Evolutionary conservation across 2,329 filamentous ascomycete genomes (phyloP), one percentile per base, ranked within the genome.

Genomic region (Venturia effusa): DNA sequence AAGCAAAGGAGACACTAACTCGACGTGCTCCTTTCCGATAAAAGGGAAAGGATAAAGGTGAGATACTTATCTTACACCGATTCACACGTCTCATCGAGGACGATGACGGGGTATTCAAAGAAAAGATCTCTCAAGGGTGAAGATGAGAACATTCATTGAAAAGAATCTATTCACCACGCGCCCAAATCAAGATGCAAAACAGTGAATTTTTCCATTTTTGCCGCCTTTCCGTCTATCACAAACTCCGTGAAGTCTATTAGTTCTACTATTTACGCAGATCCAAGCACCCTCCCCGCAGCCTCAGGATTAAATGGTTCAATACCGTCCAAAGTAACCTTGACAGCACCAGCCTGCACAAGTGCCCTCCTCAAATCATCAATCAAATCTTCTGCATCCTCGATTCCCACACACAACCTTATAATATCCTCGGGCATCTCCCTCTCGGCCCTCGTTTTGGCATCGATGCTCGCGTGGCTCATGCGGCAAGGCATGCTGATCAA

Each of bases 401-500:
- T 99, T 57, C 94, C 94, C 55, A 99, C 92, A 72, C 94, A 99
- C 64, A 99, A 77, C 64, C 94, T 84, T 70, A 99, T 97, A 66
- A 99, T 88, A 74, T 99, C 94, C 77, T 99, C 94, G 13, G 94
- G 94, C 86, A 99, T 89, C 68, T 93, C 88, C 67, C 92, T 84
- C 78, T 96, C 92, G 70, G 85, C 82, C 69, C 94, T 83, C 62
- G 92, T 97, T 80, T 96, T 96, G 65, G 92, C 90, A 73, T 97
- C 94, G 72, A 99, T 99, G 73, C 91, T 96, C 45, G 94, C 94
- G 77, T 99, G 94, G 77, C 93, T 97, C 95, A 99, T 99, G 71
- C 93, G 92, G 78, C 94, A 99, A 10, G 94, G 93, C 93, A 99
- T 97, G 79, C 92, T 97, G 76, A 99, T 99, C 74, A 99, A 80